Conservation (phyloP, 2,329 filamentous ascomycete genomes). For the Sarocladium kiliense region DNA sequence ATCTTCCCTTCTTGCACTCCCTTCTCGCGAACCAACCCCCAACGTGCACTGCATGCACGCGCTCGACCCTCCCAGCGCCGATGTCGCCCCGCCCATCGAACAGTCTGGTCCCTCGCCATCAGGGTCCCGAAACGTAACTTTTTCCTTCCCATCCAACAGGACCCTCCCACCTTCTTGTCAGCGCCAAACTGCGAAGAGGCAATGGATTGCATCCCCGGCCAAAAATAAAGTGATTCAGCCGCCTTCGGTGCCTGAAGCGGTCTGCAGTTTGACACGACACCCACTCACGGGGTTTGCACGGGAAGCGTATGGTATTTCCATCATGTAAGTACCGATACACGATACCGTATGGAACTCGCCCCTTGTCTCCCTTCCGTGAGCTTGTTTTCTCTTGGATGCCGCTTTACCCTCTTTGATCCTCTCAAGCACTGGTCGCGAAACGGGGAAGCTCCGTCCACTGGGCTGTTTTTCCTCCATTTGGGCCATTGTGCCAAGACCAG, state of each 20-base stretch:
- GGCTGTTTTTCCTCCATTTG: neutral
- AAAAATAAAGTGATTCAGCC: slow-evolving; percentile 3
- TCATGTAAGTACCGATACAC: neutral
- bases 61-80: neutral
- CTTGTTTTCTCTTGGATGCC: neutral
- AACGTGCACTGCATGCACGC: neutral
- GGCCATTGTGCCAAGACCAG: neutral
- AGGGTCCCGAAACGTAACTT: slow-evolving; percentile 5
- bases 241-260: neutral
- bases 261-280: neutral
- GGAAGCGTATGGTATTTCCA: neutral
- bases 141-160: neutral
- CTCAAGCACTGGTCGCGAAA: neutral
- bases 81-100: slow-evolving; percentile 9
- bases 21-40: neutral
- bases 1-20: neutral
- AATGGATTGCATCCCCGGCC: neutral
- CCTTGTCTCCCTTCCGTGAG: neutral
- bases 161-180: slow-evolving; percentile 4
- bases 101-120: slow-evolving; percentile 7
- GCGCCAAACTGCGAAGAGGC: neutral
- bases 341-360: neutral
- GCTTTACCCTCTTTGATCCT: neutral
- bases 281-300: neutral
- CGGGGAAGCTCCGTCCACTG: neutral